Base-by-base conservation (phyloP, 495 filamentous ascomycete genomes). In the Penicillium paradoxum region DNA sequence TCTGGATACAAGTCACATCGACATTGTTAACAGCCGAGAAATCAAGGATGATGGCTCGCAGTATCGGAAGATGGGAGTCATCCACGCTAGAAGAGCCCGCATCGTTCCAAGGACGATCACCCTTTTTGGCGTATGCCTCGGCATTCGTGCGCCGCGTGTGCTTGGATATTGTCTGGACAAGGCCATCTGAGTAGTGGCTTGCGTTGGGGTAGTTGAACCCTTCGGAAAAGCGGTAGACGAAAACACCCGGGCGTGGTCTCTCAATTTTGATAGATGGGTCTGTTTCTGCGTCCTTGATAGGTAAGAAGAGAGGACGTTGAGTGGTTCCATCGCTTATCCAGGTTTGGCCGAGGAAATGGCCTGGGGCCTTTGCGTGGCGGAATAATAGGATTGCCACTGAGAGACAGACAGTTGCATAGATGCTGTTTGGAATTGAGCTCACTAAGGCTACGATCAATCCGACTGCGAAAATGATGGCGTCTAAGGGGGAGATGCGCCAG, bases 181-280 rank as follows among this genome's bases (percentile, higher is more conserved):
- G 79, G 55, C 83, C 73, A 57, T 95, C 90, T 21, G 92, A 80
- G 60, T 93, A 91, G 68, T 91, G 87, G 59, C 83, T 85, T 15
- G 89, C 89, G 58, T 95, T 97, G 50, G 89, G 87, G 63, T 96
- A 97, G 72, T 91, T 90, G 74, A 92, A 95, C 24, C 90, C 90
- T 73, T 97, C 91, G 2, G 89, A 85, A 71, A 97, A 96, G 34
- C 91, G 82, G 72, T 95, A 97, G 65, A 97, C 92, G 72, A 96
- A 96, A 54, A 97, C 82, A 38, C 91, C 91, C 2, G 91, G 90
- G 57, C 90, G 91, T 1, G 91, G 91, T 49, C 76, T 81, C 44
- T 84, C 71, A 6, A 92, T 71, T 10, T 88, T 79, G 53, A 96
- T 73, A 15, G 84, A 75, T 8, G 91, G 92, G 64, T 96, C 95